Evolutionary conservation across 805 yeast species (phyloP).

Genomic region (Nakazawaea ambrosiae): DNA sequence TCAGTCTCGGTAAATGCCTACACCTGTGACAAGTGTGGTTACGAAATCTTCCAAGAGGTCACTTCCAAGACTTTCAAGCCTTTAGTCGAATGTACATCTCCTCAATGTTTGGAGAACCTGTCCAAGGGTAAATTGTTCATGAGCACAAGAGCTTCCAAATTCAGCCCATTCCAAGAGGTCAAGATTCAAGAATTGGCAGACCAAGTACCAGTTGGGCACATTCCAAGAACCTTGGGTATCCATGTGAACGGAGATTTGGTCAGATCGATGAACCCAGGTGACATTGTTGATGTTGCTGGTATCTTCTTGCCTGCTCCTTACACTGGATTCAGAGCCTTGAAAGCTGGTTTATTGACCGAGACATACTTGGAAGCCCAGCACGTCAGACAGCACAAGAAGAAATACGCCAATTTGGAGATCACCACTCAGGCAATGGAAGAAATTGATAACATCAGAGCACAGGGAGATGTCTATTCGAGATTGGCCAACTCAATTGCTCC

Average conservation of each 20-base stretch:
- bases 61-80: constrained; percentile 80
- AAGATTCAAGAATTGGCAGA: constrained; percentile 89
- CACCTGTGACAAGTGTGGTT: constrained; percentile 96
- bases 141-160: constrained; percentile 94
- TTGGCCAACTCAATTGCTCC: constrained; percentile 92
- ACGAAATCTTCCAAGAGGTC: constrained; percentile 94
- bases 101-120: constrained; percentile 69
- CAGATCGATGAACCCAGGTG: constrained; percentile 87
- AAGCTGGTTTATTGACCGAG: constrained; percentile 91
- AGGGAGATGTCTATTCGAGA: constrained; percentile 71
- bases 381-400: constrained; percentile 82
- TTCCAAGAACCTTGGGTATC: constrained; percentile 79
- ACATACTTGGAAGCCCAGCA: constrained; percentile 87
- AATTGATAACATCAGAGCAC: constrained; percentile 45
- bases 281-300: constrained; percentile 88
- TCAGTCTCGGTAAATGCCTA: constrained; percentile 86
- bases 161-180: constrained; percentile 91
- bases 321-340: constrained; percentile 88
- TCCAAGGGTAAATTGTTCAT: constrained; percentile 84
- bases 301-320: constrained; percentile 91
- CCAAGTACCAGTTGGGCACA: constrained; percentile 97
- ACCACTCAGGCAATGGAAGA: constrained; percentile 48
- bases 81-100: constrained; percentile 78
- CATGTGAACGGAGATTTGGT: constrained; percentile 92
- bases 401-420: constrained; percentile 60